Percentiles rank a stretch among this genome's conserved stretches.
These are phyloP conservation scores for Annona cherimola DNA, from an alignment of 164 flowering plant species.

Conservation along the genomic window DNA sequence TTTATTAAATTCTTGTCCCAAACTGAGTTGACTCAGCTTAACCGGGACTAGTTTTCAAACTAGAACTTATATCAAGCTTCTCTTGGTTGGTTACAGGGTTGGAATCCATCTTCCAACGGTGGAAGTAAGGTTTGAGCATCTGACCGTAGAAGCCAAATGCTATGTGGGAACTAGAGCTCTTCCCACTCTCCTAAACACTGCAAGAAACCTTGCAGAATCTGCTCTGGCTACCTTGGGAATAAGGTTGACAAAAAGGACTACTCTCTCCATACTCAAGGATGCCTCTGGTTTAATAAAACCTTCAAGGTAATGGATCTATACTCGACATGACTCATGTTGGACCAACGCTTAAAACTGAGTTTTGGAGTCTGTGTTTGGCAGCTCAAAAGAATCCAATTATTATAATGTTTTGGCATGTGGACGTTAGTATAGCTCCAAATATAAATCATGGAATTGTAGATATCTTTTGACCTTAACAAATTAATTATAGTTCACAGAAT, in stretches of 20 bases:
- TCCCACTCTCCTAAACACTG: slow-evolving; percentile 32
- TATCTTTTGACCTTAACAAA: neutral
- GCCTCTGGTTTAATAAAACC: slow-evolving; percentile 83
- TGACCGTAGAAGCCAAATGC: slow-evolving; percentile 32
- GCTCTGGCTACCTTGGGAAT: slow-evolving; percentile 52
- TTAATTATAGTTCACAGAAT: neutral
- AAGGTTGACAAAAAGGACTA: slow-evolving; percentile 49
- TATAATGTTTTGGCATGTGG: neutral
- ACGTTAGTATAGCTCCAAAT: neutral
- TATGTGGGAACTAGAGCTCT: slow-evolving; percentile 40
- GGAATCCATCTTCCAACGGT: slow-evolving; percentile 34
- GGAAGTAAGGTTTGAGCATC: slow-evolving; percentile 32
- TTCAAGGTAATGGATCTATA: slow-evolving; percentile 40
- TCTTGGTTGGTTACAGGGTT: slow-evolving; percentile 24
- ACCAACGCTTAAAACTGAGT: neutral
- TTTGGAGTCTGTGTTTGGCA: neutral
- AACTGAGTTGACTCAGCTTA: neutral
- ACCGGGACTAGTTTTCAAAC: neutral
- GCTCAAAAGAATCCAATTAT: neutral
- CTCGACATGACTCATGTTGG: neutral
- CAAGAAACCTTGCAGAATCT: slow-evolving; percentile 43
- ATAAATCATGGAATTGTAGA: neutral
- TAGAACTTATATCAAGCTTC: neutral
- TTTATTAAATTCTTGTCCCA: no score
- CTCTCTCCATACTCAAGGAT: slow-evolving; percentile 78